These are phyloP conservation scores for Orbilia oligospora DNA, from an alignment of 2,329 filamentous ascomycete species.

Conservation along the genomic window DNA sequence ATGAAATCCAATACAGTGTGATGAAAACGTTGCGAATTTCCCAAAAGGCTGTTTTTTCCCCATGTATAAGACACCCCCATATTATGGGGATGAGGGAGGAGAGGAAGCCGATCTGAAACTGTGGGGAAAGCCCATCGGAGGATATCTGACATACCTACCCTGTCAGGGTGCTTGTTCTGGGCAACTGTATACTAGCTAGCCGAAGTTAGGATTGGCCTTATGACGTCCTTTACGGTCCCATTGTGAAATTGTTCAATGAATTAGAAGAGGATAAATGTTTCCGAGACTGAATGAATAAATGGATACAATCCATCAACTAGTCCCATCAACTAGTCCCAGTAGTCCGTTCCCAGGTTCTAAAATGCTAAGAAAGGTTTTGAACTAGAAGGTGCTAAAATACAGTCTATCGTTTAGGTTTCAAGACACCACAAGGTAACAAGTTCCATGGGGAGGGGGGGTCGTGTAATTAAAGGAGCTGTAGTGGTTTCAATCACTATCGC, in stretches of 20 bases:
- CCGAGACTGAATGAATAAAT: neutral
- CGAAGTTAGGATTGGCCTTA: neutral
- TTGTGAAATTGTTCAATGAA: neutral
- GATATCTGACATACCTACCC: neutral
- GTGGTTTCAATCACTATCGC: constrained; percentile 36
- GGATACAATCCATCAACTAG: neutral
- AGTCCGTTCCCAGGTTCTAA: neutral
- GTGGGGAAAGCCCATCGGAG: neutral
- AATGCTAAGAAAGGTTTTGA: neutral
- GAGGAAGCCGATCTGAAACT: neutral
- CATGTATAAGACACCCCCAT: neutral
- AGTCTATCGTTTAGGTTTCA: constrained; percentile 7
- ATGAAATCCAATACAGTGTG: constrained; percentile 57
- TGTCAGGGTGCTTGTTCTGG: neutral
- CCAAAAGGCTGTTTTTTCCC: neutral
- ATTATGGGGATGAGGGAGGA: neutral
- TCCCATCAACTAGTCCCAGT: neutral
- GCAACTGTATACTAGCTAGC: constrained; percentile 3
- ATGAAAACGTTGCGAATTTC: constrained; percentile 26
- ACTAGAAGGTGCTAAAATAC: constrained; percentile 12
- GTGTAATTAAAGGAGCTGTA: neutral
- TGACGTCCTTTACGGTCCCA: neutral
- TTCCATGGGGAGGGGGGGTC: neutral
- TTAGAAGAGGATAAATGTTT: neutral
- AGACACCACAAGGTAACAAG: neutral